These are phyloP conservation scores for Xylaria arbuscula DNA, from an alignment of 2,329 filamentous ascomycete genomes.

Conservation along the genomic window DNA sequence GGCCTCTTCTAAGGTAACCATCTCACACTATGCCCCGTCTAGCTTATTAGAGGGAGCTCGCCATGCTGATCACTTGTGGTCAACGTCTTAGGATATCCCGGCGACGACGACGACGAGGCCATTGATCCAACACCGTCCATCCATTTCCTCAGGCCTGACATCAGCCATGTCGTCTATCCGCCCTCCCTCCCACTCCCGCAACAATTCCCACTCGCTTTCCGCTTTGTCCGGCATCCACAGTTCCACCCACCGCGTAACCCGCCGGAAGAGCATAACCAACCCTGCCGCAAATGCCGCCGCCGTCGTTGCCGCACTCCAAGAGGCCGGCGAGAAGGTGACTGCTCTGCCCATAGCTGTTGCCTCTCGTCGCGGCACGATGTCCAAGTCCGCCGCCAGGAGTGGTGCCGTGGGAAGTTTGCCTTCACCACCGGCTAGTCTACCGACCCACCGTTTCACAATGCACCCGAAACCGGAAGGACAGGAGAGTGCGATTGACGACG, in stretches of 20 bases:
- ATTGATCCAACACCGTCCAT: slow-evolving; percentile 71
- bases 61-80: slow-evolving; percentile 54
- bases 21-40: slow-evolving; percentile 42
- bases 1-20: slow-evolving; percentile 71
- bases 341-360: slow-evolving; percentile 68
- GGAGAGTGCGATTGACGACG: slow-evolving; percentile 77
- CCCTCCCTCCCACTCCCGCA: slow-evolving; percentile 72
- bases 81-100: slow-evolving; percentile 67
- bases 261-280: slow-evolving; percentile 91
- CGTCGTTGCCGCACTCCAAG: slow-evolving; percentile 77
- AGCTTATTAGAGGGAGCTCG: slow-evolving; percentile 45
- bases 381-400: slow-evolving; percentile 68
- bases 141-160: slow-evolving; percentile 66
- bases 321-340: slow-evolving; percentile 67
- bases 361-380: slow-evolving; percentile 74
- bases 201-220: slow-evolving; percentile 83
- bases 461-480: slow-evolving; percentile 62
- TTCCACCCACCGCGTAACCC: slow-evolving; percentile 84
- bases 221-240: slow-evolving; percentile 81
- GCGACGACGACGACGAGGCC: slow-evolving; percentile 70
- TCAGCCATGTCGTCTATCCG: slow-evolving; percentile 69
- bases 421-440: slow-evolving; percentile 75
- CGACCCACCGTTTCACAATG: slow-evolving; percentile 64
- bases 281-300: slow-evolving; percentile 78
- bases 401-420: slow-evolving; percentile 68